Conservation (phyloP, 2,329 filamentous ascomycete genomes). For the Podosphaera fusca region DNA sequence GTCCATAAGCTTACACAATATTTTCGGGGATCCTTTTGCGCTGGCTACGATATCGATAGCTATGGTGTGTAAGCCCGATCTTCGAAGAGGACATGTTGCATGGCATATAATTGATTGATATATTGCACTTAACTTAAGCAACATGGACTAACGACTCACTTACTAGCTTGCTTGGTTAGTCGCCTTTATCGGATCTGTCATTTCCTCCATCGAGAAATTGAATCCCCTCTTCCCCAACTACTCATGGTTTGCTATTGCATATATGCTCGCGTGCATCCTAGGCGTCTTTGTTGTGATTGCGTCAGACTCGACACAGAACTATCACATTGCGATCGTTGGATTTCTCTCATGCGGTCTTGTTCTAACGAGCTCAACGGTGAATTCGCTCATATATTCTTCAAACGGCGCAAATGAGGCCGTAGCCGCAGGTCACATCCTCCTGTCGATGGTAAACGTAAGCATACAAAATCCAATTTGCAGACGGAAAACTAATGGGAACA, state of each 20-base stretch:
- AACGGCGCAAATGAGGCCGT: conserved; percentile 60
- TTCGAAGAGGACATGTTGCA: neutral
- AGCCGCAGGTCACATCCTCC: conserved; percentile 76
- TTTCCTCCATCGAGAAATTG: conserved; percentile 32
- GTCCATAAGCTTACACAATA: conserved; percentile 59
- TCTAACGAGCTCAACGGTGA: conserved; percentile 66
- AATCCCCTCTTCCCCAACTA: conserved; percentile 50
- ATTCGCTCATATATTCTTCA: conserved; percentile 58
- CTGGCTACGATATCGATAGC: conserved; percentile 84
- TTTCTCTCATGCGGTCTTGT: conserved; percentile 69
- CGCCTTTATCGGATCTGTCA: conserved; percentile 65
- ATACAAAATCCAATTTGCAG: neutral
- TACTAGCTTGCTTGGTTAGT: conserved; percentile 82
- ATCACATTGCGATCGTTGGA: conserved; percentile 76
- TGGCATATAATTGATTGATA: neutral
- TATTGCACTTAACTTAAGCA: neutral
- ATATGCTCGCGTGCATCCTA: conserved; percentile 60
- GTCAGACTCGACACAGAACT: conserved; percentile 64
- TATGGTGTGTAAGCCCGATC: conserved; percentile 34
- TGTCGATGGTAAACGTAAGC: conserved; percentile 79
- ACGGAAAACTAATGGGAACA: neutral
- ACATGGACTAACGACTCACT: too few relatives aligned
- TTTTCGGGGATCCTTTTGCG: conserved; percentile 88
- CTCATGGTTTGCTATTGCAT: conserved; percentile 78
- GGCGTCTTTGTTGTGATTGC: conserved; percentile 67